Base-by-base conservation (phyloP, 192 early-diverging fungal species). In the Oehlia diaphana region DNA sequence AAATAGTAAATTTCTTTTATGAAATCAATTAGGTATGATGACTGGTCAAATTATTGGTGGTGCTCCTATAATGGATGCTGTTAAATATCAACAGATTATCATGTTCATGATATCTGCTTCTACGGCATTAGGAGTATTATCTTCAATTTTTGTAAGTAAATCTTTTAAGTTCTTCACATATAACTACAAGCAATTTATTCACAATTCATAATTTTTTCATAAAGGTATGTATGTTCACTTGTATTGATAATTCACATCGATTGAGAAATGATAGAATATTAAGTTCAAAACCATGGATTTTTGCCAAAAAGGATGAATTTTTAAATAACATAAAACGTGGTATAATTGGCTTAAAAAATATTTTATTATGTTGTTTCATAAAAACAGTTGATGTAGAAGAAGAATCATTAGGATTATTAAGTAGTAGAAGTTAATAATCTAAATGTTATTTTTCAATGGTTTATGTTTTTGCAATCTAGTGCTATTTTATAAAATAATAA, bases 11-110 rank as follows among this genome's bases (percentile, higher is more conserved):
- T 42, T 47, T 12, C 9, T n/a, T n/a, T n/a, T n/a, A n/a, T 47
- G 44, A 47, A 47, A 47, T 47, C 10, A 47, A 47, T 47, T 58
- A 58, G 74, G 93, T 5, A 88, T 94, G 85, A 95, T 96, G 95
- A 94, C 92, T 0, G 95, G 95, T 37, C 94, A 94, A 80, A 88
- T 96, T 62, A 88, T 97, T 68, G 93, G 92, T n/a, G 95, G 95
- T 44, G 90, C 94, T 0, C 86, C 91, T 9, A 91, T 95, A 37
- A 87, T 90, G 77, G 89, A 94, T 63, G 94, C 95, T 0, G 92
- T 91, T n/a, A 86, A 90, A 67, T 95, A 94, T 77, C 94, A 95
- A 81, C 91, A 93, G 77, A 92, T 95, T 67, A 92, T 97, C 66
- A 90, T 94, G 88, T 96, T 95, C 80, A 92, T 97, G 92, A 92